Evolutionary conservation across 1,284 basidiomycete genomes (phyloP).

Genomic region (Grifola frondosa): DNA sequence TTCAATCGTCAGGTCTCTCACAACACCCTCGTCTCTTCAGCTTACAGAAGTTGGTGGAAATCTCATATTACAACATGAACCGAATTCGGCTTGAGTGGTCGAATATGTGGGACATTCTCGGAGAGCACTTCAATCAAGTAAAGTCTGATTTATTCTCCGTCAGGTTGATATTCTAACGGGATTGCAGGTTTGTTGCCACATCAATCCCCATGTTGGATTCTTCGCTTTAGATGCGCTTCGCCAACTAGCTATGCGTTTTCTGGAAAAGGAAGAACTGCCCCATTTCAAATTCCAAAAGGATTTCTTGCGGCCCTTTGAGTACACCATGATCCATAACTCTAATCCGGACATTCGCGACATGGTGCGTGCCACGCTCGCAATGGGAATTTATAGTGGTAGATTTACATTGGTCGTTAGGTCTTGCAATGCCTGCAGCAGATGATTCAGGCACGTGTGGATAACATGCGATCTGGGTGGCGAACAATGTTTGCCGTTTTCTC

Average conservation of each 20-base stretch:
- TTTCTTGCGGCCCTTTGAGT: conserved; percentile 97
- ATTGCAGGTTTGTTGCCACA: conserved; percentile 92
- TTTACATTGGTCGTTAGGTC: conserved; percentile 49
- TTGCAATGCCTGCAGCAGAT: conserved; percentile 99
- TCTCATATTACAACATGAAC: conserved; percentile 99
- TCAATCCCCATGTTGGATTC: conserved; percentile 94
- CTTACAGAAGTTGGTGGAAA: conserved; percentile 98
- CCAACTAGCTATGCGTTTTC: conserved; percentile 96
- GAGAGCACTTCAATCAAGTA: conserved; percentile 98
- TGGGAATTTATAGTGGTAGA: not conserved
- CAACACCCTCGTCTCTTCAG: conserved; percentile 96
- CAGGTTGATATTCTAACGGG: conserved; percentile 4
- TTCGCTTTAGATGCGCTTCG: conserved; percentile 98
- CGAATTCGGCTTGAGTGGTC: conserved; percentile 99
- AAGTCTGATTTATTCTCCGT: conserved; percentile 16
- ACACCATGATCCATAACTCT: conserved; percentile 95
- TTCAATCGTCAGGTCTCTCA: conserved; percentile 93
- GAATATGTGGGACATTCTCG: conserved; percentile 96
- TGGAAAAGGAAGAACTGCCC: conserved; percentile 97
- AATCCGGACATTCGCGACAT: conserved; percentile 97
- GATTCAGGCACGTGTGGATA: conserved; percentile 93
- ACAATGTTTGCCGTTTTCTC: conserved; percentile 99
- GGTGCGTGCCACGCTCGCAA: conserved; percentile 48
- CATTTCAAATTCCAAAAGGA: conserved; percentile 99
- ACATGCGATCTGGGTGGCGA: conserved; percentile 97